Evolutionary conservation across 306 rosid species (phyloP).

Genomic region (Arachis stenosperma): DNA sequence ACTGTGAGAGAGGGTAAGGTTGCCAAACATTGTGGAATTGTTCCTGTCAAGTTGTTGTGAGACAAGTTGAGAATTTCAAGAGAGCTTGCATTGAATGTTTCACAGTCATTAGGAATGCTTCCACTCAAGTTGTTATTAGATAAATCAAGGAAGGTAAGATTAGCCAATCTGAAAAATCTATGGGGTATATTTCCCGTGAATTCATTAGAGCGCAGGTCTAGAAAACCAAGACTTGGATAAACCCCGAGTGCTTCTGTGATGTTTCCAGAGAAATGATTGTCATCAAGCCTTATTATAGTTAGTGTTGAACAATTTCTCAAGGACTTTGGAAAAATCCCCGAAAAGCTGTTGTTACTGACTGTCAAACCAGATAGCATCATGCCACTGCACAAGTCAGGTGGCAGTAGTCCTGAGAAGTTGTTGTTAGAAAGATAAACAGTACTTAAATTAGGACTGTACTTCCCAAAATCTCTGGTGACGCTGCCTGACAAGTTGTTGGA

Average conservation of each 20-base stretch:
- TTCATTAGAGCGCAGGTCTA: conserved; percentile 56
- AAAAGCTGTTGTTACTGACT: conserved; percentile 42
- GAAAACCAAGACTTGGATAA: conserved; percentile 4
- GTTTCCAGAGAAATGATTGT: conserved; percentile 56
- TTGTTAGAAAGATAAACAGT: no score
- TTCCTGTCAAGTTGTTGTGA: no score
- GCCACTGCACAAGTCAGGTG: conserved; percentile 50
- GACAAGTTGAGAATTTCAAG: no score
- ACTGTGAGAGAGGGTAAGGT: no score
- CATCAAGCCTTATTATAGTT: conserved; percentile 47
- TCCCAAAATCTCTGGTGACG: conserved; percentile 26
- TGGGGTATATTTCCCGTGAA: conserved; percentile 56
- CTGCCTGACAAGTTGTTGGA: conserved; percentile 57
- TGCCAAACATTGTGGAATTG: no score
- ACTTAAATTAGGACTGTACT: no score
- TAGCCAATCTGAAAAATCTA: conserved; percentile 32
- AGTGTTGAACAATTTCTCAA: conserved; percentile 57
- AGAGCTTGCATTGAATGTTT: no score
- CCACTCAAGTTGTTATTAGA: conserved; percentile 55
- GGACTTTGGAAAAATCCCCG: conserved; percentile 50
- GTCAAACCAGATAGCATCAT: conserved; percentile 38
- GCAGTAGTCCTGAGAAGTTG: conserved; percentile 50
- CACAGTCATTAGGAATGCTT: conserved; percentile 45
- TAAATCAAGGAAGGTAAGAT: conserved; percentile 51
- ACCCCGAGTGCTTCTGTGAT: conserved; percentile 46